Percentiles rank a stretch among this genome's conserved stretches.
phyloP scores from a whole-genome alignment of 306 rosid species.

The Benincasa hispida region DNA sequence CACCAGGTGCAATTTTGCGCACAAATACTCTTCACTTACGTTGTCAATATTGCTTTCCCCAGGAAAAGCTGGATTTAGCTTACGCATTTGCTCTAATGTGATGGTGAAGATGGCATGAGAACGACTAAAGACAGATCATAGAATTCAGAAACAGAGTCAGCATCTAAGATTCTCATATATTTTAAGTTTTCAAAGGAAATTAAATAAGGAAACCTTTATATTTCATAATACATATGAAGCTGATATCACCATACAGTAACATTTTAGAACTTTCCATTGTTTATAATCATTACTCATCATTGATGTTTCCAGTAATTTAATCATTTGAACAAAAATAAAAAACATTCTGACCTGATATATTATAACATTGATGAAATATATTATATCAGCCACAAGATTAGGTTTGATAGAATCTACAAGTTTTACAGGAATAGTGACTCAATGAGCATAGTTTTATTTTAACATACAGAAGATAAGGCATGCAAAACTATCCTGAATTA shows the following conservation, averaged over 20 bases:
- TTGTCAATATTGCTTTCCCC: slow-evolving; percentile 32
- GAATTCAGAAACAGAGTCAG: not conserved
- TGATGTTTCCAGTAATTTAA: not conserved
- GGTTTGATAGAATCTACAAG: not conserved
- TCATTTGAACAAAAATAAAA: not conserved
- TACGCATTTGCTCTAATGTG: slow-evolving; percentile 94
- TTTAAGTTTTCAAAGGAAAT: not conserved
- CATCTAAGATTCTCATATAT: not conserved
- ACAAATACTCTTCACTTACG: slow-evolving; percentile 76
- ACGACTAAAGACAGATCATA: slow-evolving; percentile 39
- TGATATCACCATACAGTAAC: not conserved
- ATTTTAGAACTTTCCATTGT: not conserved
- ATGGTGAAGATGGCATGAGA: slow-evolving; percentile 99
- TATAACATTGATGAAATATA: not conserved
- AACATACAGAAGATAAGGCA: not conserved
- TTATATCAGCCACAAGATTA: not conserved
- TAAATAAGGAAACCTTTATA: not conserved
- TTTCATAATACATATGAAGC: not conserved
- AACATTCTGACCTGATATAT: not conserved
- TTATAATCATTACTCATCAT: not conserved
- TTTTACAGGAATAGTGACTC: not conserved
- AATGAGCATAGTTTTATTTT: not conserved
- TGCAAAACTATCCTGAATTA: not conserved
- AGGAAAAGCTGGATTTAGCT: slow-evolving; percentile 31
- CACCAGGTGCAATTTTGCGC: slow-evolving; percentile 93